These are phyloP conservation scores for Penicillium antarcticum DNA, from an alignment of 495 filamentous ascomycete genomes.

Conservation along the genomic window DNA sequence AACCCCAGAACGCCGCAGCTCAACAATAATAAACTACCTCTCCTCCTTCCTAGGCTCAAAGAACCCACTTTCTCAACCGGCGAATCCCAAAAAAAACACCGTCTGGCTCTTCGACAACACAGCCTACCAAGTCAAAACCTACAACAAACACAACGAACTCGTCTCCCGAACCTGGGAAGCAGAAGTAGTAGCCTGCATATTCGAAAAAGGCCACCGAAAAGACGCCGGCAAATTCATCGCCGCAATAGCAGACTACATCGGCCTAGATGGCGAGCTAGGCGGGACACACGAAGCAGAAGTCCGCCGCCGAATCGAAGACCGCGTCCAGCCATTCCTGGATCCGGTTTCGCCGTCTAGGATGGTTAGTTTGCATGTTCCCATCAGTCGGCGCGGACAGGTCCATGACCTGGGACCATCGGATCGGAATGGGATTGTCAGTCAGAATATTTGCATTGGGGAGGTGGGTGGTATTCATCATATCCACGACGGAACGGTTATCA, in stretches of 20 bases:
- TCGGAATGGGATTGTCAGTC: constrained; percentile 65
- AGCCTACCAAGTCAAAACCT: constrained; percentile 55
- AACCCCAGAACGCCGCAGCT: constrained; percentile 24
- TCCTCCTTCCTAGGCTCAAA: constrained; percentile 26
- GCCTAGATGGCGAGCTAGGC: constrained; percentile 59
- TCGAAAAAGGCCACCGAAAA: constrained; percentile 63
- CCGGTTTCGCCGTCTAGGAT: constrained; percentile 64
- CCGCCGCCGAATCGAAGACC: constrained; percentile 61
- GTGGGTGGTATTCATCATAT: constrained; percentile 8
- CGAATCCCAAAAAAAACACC: constrained; percentile 52
- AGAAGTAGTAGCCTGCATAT: constrained; percentile 78
- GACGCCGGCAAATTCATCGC: constrained; percentile 65
- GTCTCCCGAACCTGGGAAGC: constrained; percentile 58
- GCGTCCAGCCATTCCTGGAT: constrained; percentile 75
- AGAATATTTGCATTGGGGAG: constrained; percentile 44
- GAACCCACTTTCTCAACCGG: constrained; percentile 27
- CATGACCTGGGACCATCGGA: constrained; percentile 67
- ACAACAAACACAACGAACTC: constrained; percentile 10
- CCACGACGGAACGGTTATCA: constrained; percentile 25
- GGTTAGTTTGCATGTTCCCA: constrained; percentile 55
- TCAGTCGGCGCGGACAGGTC: constrained; percentile 34
- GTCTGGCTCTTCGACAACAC: constrained; percentile 94
- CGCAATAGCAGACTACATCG: constrained; percentile 66
- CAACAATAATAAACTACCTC: constrained; percentile 26
- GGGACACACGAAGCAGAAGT: constrained; percentile 46